Evolutionary conservation across 2,329 filamentous ascomycete genomes (phyloP).

Genomic region (Trichoderma arundinaceum): DNA sequence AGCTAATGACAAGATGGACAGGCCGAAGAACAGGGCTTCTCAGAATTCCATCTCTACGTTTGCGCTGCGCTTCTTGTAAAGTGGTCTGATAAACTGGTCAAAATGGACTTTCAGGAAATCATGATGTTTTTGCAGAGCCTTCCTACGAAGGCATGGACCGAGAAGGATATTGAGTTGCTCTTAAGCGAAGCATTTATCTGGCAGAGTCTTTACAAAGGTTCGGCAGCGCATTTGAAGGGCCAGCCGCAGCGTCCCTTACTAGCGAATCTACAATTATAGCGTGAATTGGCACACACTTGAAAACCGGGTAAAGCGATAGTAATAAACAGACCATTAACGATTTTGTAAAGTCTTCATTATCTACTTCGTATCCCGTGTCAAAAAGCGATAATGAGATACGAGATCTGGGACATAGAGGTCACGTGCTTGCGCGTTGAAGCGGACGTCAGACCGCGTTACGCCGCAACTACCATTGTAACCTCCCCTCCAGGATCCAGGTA

Average conservation of each 20-base stretch:
- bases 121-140: conserved; percentile 99
- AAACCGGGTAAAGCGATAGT: conserved; percentile 1
- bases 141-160: conserved; percentile 92
- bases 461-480: conserved; percentile 6
- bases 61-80: conserved; percentile 98
- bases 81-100: conserved; percentile 92
- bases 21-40: conserved; percentile 98
- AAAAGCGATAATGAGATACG: neutral
- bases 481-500: neutral
- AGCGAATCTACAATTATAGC: conserved; percentile 47
- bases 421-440: conserved; percentile 20
- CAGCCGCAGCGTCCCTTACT: conserved; percentile 47
- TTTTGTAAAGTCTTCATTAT: neutral
- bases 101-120: conserved; percentile 97
- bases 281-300: conserved; percentile 3
- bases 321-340: conserved; percentile 9
- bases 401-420: conserved; percentile 13
- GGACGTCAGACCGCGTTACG: conserved; percentile 26
- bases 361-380: neutral
- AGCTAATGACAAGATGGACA: conserved; percentile 45
- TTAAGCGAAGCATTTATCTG: conserved; percentile 98
- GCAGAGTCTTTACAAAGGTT: conserved; percentile 96
- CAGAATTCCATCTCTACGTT: conserved; percentile 96
- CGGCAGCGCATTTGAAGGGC: conserved; percentile 81
- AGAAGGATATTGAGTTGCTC: conserved; percentile 95